These are phyloP conservation scores for Chytriomyces confervae DNA, from an alignment of 192 early-diverging fungal genomes.

Conservation along the genomic window DNA sequence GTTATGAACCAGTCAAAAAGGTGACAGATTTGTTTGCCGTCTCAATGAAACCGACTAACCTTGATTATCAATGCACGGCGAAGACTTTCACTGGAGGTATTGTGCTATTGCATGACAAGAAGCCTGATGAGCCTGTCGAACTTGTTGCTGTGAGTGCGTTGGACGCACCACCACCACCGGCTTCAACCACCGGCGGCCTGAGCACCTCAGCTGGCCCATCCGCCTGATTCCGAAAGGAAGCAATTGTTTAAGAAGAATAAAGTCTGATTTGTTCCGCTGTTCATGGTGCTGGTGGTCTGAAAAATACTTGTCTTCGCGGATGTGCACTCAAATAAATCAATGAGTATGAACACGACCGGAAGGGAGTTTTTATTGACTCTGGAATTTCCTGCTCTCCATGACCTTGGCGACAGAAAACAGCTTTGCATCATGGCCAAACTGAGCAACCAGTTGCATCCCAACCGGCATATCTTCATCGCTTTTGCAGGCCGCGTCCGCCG, in stretches of 20 bases:
- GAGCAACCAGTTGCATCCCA: conserved; percentile 84
- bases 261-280: too few relatives aligned
- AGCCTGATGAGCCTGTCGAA: conserved; percentile 79
- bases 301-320: too few relatives aligned
- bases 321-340: too few relatives aligned
- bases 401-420: conserved; percentile 57
- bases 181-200: not conserved
- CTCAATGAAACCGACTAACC: not conserved
- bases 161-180: conserved; percentile 6
- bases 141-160: conserved; percentile 60
- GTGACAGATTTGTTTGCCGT: conserved; percentile 40
- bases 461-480: conserved; percentile 64
- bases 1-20: conserved; percentile 91
- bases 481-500: not conserved
- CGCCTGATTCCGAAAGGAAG: too few relatives aligned
- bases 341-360: too few relatives aligned
- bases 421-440: conserved; percentile 79
- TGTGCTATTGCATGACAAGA: conserved; percentile 80
- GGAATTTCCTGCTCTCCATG: conserved; percentile 4
- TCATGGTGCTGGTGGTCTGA: too few relatives aligned
- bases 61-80: conserved; percentile 40
- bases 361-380: too few relatives aligned
- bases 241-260: too few relatives aligned
- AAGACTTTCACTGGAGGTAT: conserved; percentile 76
- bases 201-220: too few relatives aligned